Percentiles rank a stretch among this genome's conserved stretches.
These are phyloP conservation scores for Pseudophaeomoniella oleicola DNA, from an alignment of 2,329 filamentous ascomycete species.

Conservation along the genomic window DNA sequence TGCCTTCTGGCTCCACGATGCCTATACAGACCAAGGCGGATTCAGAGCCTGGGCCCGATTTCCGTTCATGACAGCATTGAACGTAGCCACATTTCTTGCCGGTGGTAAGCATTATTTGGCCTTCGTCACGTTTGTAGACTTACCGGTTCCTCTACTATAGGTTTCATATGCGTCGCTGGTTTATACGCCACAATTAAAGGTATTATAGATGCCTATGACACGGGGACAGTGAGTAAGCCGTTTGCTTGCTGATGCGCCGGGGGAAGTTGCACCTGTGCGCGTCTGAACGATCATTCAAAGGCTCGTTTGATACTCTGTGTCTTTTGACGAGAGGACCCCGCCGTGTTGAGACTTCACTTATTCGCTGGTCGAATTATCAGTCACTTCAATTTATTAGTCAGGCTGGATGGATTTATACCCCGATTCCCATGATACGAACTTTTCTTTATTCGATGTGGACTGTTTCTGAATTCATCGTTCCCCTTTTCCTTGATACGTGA, in stretches of 20 bases:
- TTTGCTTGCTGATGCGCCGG: constrained; percentile 9
- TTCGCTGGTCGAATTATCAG: no score
- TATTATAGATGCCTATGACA: constrained; percentile 14
- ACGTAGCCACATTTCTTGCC: constrained; percentile 26
- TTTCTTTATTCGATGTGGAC: no score
- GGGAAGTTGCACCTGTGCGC: no score
- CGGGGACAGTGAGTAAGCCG: constrained; percentile 5
- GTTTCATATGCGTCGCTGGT: constrained; percentile 34
- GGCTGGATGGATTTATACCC: no score
- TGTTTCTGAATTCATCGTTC: no score
- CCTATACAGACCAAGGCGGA: constrained; percentile 28
- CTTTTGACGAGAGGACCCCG: no score
- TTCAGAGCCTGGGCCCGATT: constrained; percentile 21
- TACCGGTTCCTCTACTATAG: background rate
- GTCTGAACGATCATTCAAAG: no score
- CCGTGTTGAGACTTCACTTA: no score
- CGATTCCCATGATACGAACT: no score
- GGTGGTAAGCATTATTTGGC: constrained; percentile 17
- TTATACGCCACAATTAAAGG: constrained; percentile 33
- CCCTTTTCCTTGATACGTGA: no score
- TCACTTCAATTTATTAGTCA: no score
- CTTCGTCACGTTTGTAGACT: background rate
- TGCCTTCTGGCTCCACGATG: constrained; percentile 37
- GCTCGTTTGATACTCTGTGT: no score
- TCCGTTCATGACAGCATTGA: constrained; percentile 24